Conservation (phyloP, 768 basidiomycete species). For the Rhizopogon rudus region DNA sequence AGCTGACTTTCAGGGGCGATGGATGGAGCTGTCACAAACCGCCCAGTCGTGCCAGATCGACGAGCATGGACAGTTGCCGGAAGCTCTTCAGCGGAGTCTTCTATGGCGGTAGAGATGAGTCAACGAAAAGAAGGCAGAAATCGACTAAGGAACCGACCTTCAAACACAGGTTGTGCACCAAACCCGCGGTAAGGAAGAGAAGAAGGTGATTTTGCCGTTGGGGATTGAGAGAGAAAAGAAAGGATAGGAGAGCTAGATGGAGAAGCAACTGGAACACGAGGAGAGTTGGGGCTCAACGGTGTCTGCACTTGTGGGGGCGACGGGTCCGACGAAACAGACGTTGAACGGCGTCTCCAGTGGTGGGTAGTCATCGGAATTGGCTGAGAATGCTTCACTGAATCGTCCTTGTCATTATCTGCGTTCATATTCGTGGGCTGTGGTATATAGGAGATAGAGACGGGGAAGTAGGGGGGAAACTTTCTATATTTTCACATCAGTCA, state of each 20-base stretch:
- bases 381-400: constrained; percentile 46
- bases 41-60: constrained; percentile 53
- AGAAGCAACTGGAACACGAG: constrained; percentile 43
- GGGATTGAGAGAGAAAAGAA: constrained; percentile 60
- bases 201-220: constrained; percentile 41
- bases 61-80: constrained; percentile 48
- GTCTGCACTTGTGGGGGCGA: constrained; percentile 51
- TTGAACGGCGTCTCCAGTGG: constrained; percentile 50
- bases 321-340: constrained; percentile 58
- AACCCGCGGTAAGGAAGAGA: constrained; percentile 59
- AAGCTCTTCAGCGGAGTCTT: constrained; percentile 38
- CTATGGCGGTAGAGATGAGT: constrained; percentile 13
- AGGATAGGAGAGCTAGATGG: constrained; percentile 68
- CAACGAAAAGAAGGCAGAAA: not conserved
- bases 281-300: constrained; percentile 37
- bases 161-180: constrained; percentile 50
- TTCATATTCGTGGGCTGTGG: constrained; percentile 12
- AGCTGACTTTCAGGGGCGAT: constrained; percentile 38
- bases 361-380: constrained; percentile 57
- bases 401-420: constrained; percentile 11
- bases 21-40: constrained; percentile 45
- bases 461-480: not conserved
- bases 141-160: constrained; percentile 41
- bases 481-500: constrained; percentile 3
- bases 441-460: constrained; percentile 2